Evolutionary conservation across 2,329 filamentous ascomycete species (phyloP).

Genomic region (Xylariaceae sp.): DNA sequence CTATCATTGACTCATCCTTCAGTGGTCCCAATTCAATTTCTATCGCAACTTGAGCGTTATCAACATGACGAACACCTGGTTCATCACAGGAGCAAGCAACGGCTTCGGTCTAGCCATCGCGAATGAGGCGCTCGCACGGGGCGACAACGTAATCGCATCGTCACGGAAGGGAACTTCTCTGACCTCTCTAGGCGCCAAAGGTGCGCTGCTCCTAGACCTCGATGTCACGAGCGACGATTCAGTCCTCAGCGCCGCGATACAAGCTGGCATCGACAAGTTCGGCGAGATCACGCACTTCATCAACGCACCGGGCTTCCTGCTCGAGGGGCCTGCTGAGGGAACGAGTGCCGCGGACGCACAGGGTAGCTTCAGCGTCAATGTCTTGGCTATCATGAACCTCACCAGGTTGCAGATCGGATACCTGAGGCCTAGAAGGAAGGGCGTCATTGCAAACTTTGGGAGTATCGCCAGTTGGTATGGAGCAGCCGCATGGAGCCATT

Average conservation of each 20-base stretch:
- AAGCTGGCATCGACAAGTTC: conserved; percentile 31
- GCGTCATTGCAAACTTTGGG: conserved; percentile 41
- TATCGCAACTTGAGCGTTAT: not conserved
- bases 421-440: conserved; percentile 32
- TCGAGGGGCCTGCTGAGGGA: conserved; percentile 43
- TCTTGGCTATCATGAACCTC: conserved; percentile 39
- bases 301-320: conserved; percentile 46
- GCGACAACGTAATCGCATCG: conserved; percentile 51
- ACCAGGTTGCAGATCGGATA: conserved; percentile 37
- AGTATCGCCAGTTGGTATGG: conserved; percentile 38
- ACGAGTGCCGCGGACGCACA: conserved; percentile 30
- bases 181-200: conserved; percentile 39
- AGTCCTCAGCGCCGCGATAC: conserved; percentile 36
- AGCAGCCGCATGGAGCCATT: conserved; percentile 31
- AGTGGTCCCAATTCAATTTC: too few species aligned
- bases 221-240: conserved; percentile 44
- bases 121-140: conserved; percentile 41
- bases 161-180: conserved; percentile 42
- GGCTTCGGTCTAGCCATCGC: conserved; percentile 50
- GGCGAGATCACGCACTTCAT: conserved; percentile 47
- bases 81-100: conserved; percentile 51
- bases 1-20: too few species aligned
- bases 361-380: conserved; percentile 38
- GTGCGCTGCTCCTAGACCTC: conserved; percentile 43
- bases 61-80: conserved; percentile 41